Evolutionary conservation across 768 basidiomycete species (phyloP).

Genomic region (Tylopilus plumbeoviolaceoides): DNA sequence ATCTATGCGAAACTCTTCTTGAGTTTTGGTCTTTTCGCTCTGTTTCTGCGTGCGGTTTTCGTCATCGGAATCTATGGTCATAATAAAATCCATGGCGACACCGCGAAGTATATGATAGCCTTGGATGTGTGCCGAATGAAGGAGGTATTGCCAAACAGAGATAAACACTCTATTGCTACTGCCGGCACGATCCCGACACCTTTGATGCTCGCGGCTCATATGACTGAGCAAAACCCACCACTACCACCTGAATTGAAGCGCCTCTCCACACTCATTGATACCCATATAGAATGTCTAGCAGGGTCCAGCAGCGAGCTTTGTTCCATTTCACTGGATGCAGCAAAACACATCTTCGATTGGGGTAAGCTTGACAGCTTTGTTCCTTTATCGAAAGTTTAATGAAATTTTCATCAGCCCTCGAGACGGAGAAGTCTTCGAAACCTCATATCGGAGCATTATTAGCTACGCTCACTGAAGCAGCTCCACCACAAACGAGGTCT

Average conservation of each 20-base stretch:
- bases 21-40: constrained; percentile 23
- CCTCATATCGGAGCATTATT: constrained; percentile 65
- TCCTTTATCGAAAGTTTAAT: not conserved
- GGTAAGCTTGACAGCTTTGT: constrained; percentile 42
- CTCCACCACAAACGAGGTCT: constrained; percentile 74
- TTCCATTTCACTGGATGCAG: constrained; percentile 56
- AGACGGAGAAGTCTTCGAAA: constrained; percentile 61
- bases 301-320: constrained; percentile 50
- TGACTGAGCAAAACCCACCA: constrained; percentile 17
- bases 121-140: not conserved
- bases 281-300: constrained; percentile 52
- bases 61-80: constrained; percentile 80
- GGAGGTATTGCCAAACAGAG: constrained; percentile 11
- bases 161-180: constrained; percentile 12
- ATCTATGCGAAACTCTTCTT: constrained; percentile 61
- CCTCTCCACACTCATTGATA: constrained; percentile 54
- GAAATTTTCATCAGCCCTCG: constrained; percentile 46
- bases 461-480: constrained; percentile 58
- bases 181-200: not conserved
- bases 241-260: constrained; percentile 42
- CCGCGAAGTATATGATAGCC: not conserved
- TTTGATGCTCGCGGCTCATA: not conserved
- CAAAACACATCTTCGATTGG: constrained; percentile 72
- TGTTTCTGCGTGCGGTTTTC: constrained; percentile 42
- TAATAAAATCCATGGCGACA: constrained; percentile 56